Evolutionary conservation across 2,329 filamentous ascomycete species (phyloP), one percentile per base, ranked within the genome.

Genomic region (Plenodomus biglobosus): DNA sequence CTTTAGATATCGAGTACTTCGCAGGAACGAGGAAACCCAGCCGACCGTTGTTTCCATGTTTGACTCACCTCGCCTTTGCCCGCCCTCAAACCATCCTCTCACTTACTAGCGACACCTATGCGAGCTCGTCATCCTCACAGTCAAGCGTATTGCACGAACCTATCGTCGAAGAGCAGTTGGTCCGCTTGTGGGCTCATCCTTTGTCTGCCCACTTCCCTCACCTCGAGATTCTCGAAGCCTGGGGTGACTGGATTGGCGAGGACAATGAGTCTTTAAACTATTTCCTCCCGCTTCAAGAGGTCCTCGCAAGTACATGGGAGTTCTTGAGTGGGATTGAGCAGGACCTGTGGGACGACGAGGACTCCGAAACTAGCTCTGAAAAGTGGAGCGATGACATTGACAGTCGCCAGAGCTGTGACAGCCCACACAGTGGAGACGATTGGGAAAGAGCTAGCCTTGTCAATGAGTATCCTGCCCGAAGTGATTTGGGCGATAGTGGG

Each of bases 311-410:
- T 13, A 66, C 56, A 1, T 70, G 68, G 66, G 68, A 69, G 32
- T 71, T 71, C 37, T 38, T 71, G 21, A 66, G 61, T 30, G 66
- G 68, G 11, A 51, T 64, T 16, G 66, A 69, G 38, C 68, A 71
- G 38, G 62, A 69, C 44, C 50, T 70, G 2, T 70, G 66, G 68
- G 59, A 64, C 18, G 59, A 64, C 18, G 62, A 62, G n/a, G 62
- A 57, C 11, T 53, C 56, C n/a, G 52, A 61, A n/a, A 53, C 57
- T 3, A 48, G 59, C 8, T 47, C 48, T 6, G 36, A 30, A 21
- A 24, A 42, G 3, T 46, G 46, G 48, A 36, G 40, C 5, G 52
- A 55, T n/a, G 44, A 49, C 3, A 36, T 46, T 18, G 55, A 53
- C 17, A 54, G 56, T 11, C 42, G 38, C n/a, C 48, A 49, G 17